Base-by-base conservation (phyloP, 2,329 filamentous ascomycete species). In the Mollisiaceae sp. region DNA sequence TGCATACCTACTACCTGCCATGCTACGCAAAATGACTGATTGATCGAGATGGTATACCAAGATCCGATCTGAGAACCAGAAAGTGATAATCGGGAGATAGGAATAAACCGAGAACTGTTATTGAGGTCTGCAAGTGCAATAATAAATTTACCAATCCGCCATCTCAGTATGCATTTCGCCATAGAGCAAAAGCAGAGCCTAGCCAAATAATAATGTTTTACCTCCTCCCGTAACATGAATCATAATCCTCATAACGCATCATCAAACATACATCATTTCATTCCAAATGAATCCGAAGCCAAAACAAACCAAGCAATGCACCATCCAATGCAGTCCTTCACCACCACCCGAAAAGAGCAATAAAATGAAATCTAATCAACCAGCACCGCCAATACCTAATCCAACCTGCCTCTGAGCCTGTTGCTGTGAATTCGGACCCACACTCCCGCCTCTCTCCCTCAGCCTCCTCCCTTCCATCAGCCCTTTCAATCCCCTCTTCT, bases 381-480 rank as follows among this genome's bases (percentile, higher is more conserved):
- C 52, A 60, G 36, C 27, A 41, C 36, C 50, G 6, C 64, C 64
- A 36, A 70, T 63, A 2, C 68, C 68, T 35, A 70, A 38, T 2
- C 65, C 62, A 45, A 65, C 65, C 54, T 39, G 58, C 1, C 54
- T 41, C 18, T 55, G 41, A 32, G 35, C 43, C 57, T 50, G 59
- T 15, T n/a, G 22, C 58, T 62, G 65, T 8, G 6, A 22, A 18
- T 63, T 58, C 1, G 63, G 50, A 14, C 77, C 74, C 71, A 72
- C 74, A 67, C 78, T 77, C 66, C 79, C 78, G 14, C 84, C 85
- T 69, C 92, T 83, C 77, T 97, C 93, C 54, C 94, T 83, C 82
- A 97, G 89, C 66, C 94, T 85, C 54, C 94, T 83, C 3, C 94
- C 94, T 78, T 98, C 95, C 95, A 99, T 98, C 71, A 99, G 78